These are phyloP conservation scores for Dryadomyces quercivorus DNA, from an alignment of 2,329 filamentous ascomycete species.

Conservation along the genomic window DNA sequence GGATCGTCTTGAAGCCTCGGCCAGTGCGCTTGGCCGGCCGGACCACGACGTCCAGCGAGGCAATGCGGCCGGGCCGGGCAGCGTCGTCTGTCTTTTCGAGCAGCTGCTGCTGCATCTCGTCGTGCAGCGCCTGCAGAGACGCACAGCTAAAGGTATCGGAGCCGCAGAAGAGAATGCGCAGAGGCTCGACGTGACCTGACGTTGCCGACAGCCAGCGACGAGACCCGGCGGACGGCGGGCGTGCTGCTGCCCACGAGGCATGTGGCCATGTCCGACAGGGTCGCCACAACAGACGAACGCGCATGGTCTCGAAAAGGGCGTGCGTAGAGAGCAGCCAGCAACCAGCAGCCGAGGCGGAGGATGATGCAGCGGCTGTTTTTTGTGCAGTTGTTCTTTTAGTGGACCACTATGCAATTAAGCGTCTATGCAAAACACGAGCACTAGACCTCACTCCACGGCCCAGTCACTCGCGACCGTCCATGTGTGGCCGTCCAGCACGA, in stretches of 20 bases:
- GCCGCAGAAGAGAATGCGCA: conserved; percentile 87
- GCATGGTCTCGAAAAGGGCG: background rate
- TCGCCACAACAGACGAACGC: background rate
- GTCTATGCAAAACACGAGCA: too few relatives aligned
- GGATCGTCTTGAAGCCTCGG: conserved; percentile 56
- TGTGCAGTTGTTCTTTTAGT: background rate
- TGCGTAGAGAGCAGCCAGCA: background rate
- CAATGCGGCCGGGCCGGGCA: conserved; percentile 37
- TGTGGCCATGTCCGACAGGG: background rate
- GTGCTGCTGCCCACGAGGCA: too few relatives aligned
- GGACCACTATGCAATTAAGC: background rate
- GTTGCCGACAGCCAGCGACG: background rate
- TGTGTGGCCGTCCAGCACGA: conserved; percentile 8
- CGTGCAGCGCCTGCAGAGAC: conserved; percentile 57
- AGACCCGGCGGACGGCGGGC: background rate
- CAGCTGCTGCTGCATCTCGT: conserved; percentile 27
- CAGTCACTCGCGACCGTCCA: conserved; percentile 16
- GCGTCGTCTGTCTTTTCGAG: too few relatives aligned
- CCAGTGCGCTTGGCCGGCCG: conserved; percentile 68
- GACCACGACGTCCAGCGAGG: conserved; percentile 76
- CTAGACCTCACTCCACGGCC: background rate
- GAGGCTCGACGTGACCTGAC: conserved; percentile 32
- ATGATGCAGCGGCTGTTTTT: background rate
- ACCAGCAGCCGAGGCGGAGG: too few relatives aligned
- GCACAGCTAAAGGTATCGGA: conserved; percentile 76